These are phyloP conservation scores for Graphiopsis chlorocephala DNA, from an alignment of 2,329 filamentous ascomycete genomes.

Conservation along the genomic window DNA sequence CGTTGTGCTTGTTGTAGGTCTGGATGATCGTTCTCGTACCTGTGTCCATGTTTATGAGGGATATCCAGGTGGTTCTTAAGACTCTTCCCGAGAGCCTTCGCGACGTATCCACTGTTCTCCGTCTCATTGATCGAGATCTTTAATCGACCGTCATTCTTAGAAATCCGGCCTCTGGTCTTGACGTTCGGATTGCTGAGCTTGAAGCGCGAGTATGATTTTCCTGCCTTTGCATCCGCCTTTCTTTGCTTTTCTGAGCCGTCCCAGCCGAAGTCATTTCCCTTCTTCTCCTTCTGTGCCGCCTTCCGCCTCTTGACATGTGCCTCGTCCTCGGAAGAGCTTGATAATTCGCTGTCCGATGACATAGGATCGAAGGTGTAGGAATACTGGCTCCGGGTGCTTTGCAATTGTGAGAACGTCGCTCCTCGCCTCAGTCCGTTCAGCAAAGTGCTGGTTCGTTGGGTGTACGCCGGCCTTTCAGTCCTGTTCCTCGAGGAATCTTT, in stretches of 20 bases:
- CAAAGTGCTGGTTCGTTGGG: constrained; percentile 20
- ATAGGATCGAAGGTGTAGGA: constrained; percentile 30
- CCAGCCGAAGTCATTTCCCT: not conserved
- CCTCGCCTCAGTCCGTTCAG: constrained; percentile 23
- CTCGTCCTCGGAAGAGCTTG: constrained; percentile 29
- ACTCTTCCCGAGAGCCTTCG: constrained; percentile 67
- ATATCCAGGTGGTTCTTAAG: constrained; percentile 55
- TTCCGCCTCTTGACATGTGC: constrained; percentile 8
- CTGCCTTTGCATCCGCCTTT: constrained; percentile 17
- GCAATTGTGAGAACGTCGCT: constrained; percentile 17
- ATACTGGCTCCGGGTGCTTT: constrained; percentile 16
- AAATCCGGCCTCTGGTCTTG: constrained; percentile 62
- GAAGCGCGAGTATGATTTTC: constrained; percentile 52
- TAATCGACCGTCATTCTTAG: constrained; percentile 66
- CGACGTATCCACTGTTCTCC: constrained; percentile 66
- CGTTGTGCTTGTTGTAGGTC: constrained; percentile 9
- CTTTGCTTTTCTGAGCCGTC: constrained; percentile 16
- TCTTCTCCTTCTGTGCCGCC: constrained; percentile 18
- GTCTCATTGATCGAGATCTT: constrained; percentile 71
- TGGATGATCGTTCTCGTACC: constrained; percentile 15
- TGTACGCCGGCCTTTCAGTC: constrained; percentile 10
- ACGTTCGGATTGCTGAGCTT: constrained; percentile 63
- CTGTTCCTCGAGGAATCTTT: not conserved
- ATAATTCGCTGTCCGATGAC: constrained; percentile 27
- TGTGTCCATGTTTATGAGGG: constrained; percentile 31